These are phyloP conservation scores for Suillus brevipes DNA, from an alignment of 768 basidiomycete genomes.

Conservation along the genomic window DNA sequence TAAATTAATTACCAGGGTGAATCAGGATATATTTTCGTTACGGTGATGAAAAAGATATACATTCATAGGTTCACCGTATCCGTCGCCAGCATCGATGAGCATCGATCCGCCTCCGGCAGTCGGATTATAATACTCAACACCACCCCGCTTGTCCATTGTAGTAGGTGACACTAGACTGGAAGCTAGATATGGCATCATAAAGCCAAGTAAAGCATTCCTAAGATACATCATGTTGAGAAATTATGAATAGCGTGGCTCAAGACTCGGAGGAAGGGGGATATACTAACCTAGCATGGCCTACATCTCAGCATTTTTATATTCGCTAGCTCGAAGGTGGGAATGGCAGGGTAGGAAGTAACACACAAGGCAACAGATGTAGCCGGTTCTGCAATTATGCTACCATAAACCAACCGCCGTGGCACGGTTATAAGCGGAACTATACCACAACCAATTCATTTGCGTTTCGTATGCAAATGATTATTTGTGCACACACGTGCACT, in stretches of 20 bases:
- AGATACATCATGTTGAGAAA: not conserved
- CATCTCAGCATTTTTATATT: not conserved
- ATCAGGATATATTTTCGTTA: not conserved
- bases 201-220: not conserved
- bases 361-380: not conserved
- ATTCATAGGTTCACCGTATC: slow-evolving; percentile 47
- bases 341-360: not conserved
- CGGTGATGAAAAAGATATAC: slow-evolving; percentile 22
- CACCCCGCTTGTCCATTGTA: not conserved
- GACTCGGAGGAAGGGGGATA: too few relatives aligned
- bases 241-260: not conserved
- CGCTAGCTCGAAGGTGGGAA: not conserved
- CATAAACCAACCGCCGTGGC: not conserved
- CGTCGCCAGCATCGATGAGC: slow-evolving; percentile 39
- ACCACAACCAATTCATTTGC: not conserved
- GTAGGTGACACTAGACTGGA: not conserved
- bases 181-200: not conserved
- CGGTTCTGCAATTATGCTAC: not conserved
- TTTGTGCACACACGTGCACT: not conserved
- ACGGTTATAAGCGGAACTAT: not conserved
- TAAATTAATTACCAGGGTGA: slow-evolving; percentile 15
- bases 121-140: slow-evolving; percentile 38
- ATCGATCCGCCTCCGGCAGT: slow-evolving; percentile 40
- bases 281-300: not conserved
- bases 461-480: too few relatives aligned